A percentile compares a stretch with the other conserved stretches of the same genome.
These are phyloP conservation scores for Peronosclerospora sorghi DNA, from an alignment of 352 stramenopile species.

Conservation along the genomic window DNA sequence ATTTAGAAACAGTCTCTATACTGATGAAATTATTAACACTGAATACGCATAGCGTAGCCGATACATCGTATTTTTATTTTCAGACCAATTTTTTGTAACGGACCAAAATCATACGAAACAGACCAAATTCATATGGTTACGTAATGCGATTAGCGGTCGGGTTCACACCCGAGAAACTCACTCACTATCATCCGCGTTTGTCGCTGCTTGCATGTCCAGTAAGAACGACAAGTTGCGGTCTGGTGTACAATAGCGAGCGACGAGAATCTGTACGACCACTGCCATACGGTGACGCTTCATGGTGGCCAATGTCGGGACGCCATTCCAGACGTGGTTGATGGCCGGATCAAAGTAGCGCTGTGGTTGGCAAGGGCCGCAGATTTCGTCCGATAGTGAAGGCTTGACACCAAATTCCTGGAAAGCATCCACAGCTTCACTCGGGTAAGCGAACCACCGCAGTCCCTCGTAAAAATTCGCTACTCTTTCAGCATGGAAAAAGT, in stretches of 20 bases:
- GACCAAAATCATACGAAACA: too few relatives aligned
- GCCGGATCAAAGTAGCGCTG: slow-evolving; percentile 17
- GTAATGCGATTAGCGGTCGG: too few relatives aligned
- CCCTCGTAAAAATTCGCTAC: slow-evolving; percentile 11
- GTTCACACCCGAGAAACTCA: too few relatives aligned
- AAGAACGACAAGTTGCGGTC: slow-evolving; percentile 1
- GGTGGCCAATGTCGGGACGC: slow-evolving; percentile 10
- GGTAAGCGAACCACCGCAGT: slow-evolving; percentile 28
- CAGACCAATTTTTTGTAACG: too few relatives aligned
- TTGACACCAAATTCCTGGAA: slow-evolving; percentile 8
- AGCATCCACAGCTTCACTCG: slow-evolving; percentile 11
- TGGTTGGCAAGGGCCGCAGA: slow-evolving; percentile 21
- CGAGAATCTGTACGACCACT: slow-evolving; percentile 7
- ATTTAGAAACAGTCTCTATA: too few relatives aligned
- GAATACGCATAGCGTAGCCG: too few relatives aligned
- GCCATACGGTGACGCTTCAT: slow-evolving; percentile 12
- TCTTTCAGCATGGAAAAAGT: slow-evolving; percentile 7
- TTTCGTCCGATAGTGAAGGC: slow-evolving; percentile 12
- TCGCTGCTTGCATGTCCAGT: neutral
- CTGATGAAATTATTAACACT: too few relatives aligned
- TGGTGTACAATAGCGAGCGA: slow-evolving; percentile 8
- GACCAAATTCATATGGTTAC: too few relatives aligned
- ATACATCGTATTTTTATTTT: too few relatives aligned
- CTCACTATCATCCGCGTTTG: neutral
- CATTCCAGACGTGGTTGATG: slow-evolving; percentile 14